Evolutionary conservation across 2,329 filamentous ascomycete genomes (phyloP), one percentile per base, ranked within the genome.

Genomic region (Exophiala spinifera): DNA sequence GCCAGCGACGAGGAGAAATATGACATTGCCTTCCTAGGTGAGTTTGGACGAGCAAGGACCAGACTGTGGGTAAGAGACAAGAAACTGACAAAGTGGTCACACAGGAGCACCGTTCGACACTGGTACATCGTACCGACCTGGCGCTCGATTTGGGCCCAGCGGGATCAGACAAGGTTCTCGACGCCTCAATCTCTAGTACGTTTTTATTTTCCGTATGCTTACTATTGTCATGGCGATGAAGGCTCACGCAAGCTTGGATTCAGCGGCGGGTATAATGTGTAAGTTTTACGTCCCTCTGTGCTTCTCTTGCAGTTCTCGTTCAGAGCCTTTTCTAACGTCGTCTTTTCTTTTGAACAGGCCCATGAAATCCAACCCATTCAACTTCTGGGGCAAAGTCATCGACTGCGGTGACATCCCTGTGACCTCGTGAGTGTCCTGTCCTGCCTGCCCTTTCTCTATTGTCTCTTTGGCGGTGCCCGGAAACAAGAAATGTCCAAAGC

Each of bases 331-430:
- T 10, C 28, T 31, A 31, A 31, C 28, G 28, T 10, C 28, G n/a
- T n/a, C n/a, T n/a, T 31, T 10, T 31, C 11, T 8, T 33, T 2
- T 6, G 10, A 46, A 33, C 34, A 64, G 62, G 45, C 88, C 89
- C 0, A 75, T 95, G 13, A 77, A 82, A 23, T 86, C 86, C 19
- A 92, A 94, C 70, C 88, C 88, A 0, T 94, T 94, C 76, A 84
- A 86, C 67, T 86, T 82, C 65, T 92, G 89, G 82, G 86, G 90
- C 7, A 89, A 81, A 46, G 83, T 94, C 2, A 73, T 94, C 1
- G 89, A 94, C 69, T 94, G 89, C 67, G 89, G 89, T 56, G 88
- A 94, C 67, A 89, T 92, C 46, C 88, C 88, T 0, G 88, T 94
- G 2, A 92, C 88, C 10, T 91, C 87, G 83, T 91, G 77, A 72